Percentiles rank a stretch among this genome's conserved stretches.
phyloP scores from a whole-genome alignment of 192 early-diverging fungal genomes.

The Coemansia sp. region DNA sequence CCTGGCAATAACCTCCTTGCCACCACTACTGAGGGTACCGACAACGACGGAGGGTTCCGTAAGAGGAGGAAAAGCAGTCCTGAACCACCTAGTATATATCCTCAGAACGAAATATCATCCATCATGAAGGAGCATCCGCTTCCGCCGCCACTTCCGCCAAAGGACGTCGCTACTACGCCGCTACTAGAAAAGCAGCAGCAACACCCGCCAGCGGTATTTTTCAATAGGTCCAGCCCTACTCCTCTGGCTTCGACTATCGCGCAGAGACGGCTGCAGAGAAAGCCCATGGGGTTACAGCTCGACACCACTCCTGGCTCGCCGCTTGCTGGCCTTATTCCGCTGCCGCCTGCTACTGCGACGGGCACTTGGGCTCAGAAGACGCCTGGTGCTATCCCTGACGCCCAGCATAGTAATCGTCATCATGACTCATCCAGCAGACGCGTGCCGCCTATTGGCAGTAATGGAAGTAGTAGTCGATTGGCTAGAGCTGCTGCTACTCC shows the following conservation, averaged over 20 bases:
- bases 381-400: slow-evolving; percentile 4
- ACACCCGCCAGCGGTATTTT: background rate
- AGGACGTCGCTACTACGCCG: background rate
- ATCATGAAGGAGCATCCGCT: background rate
- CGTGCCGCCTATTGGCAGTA: background rate
- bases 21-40: background rate
- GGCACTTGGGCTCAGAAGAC: slow-evolving; percentile 33
- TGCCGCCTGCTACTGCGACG: slow-evolving; percentile 36
- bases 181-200: background rate
- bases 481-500: background rate
- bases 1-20: background rate
- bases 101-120: background rate
- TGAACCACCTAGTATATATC: background rate
- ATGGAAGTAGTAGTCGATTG: background rate
- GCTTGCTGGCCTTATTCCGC: background rate
- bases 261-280: slow-evolving; percentile 40
- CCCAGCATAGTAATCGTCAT: background rate
- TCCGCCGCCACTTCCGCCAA: slow-evolving; percentile 4
- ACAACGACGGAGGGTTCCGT: background rate
- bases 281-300: slow-evolving; percentile 46
- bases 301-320: slow-evolving; percentile 10
- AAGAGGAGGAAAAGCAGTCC: slow-evolving; percentile 15
- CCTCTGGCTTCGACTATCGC: slow-evolving; percentile 32
- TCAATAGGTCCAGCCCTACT: slow-evolving; percentile 6
- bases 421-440: slow-evolving; percentile 2